phyloP scores from a whole-genome alignment of 805 yeast genomes.

The Blastobotrys terrestris region DNA sequence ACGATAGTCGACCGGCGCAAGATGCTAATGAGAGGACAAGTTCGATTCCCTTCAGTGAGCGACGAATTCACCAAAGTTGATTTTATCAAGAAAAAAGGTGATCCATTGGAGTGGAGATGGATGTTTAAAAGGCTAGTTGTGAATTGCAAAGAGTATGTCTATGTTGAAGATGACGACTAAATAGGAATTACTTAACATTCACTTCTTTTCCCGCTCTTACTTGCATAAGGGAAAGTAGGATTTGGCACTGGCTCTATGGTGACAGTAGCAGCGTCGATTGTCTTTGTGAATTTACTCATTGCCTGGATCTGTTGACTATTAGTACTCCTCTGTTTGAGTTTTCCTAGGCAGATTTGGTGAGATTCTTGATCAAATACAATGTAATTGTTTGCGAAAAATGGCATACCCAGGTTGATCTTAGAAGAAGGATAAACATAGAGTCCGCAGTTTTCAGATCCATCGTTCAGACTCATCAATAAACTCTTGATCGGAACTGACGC shows the following conservation, averaged over 20 bases:
- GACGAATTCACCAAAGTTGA: constrained; percentile 39
- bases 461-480: constrained; percentile 11
- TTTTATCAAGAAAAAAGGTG: constrained; percentile 53
- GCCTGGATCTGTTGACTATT: constrained; percentile 21
- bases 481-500: constrained; percentile 18
- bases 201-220: not conserved
- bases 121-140: constrained; percentile 50
- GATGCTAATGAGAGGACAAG: constrained; percentile 20
- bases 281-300: constrained; percentile 11
- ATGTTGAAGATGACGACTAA: not conserved
- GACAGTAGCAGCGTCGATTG: constrained; percentile 6
- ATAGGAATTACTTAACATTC: not conserved
- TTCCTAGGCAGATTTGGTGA: constrained; percentile 50
- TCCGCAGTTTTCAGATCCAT: not conserved
- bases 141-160: not conserved
- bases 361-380: constrained; percentile 61
- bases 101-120: constrained; percentile 70
- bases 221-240: not conserved
- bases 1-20: constrained; percentile 20
- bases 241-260: not conserved
- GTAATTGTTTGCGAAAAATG: constrained; percentile 55
- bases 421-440: not conserved
- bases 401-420: constrained; percentile 50
- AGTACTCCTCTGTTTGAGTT: constrained; percentile 24
- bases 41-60: constrained; percentile 15